phyloP scores from a whole-genome alignment of 306 rosid species.

The peach (Prunus persica) region DNA sequence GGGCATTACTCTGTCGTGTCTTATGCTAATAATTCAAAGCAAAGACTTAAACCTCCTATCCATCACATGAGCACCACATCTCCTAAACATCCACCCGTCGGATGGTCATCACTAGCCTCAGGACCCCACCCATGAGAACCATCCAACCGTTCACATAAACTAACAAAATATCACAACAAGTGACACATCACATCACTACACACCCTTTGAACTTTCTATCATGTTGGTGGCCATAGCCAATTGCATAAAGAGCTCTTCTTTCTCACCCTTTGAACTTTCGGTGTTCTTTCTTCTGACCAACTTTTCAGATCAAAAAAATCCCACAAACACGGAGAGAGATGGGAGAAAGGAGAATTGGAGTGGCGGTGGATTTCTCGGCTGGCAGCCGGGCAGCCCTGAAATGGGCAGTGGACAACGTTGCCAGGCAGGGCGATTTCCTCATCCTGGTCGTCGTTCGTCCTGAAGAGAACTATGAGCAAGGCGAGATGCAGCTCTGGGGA shows the following conservation, averaged over 20 bases:
- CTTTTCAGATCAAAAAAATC: neutral
- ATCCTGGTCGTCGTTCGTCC: conserved; percentile 55
- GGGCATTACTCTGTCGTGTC: neutral
- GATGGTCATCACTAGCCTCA: neutral
- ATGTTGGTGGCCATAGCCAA: neutral
- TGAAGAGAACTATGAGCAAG: conserved; percentile 46
- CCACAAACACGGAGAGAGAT: conserved; percentile 10
- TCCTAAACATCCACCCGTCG: neutral
- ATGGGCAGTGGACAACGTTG: conserved; percentile 76
- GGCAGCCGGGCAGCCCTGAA: conserved; percentile 65
- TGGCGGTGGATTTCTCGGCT: conserved; percentile 85
- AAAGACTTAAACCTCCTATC: too few relatives aligned
- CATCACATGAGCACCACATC: neutral
- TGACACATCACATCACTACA: neutral
- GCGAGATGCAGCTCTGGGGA: conserved; percentile 86
- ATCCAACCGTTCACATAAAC: neutral
- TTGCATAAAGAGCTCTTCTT: neutral
- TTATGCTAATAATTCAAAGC: neutral
- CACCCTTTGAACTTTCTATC: neutral
- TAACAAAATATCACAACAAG: neutral
- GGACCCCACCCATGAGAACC: neutral
- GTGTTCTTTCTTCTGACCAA: neutral
- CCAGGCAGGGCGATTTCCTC: conserved; percentile 66
- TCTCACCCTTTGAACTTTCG: conserved; percentile 25
- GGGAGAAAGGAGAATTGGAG: conserved; percentile 56